These are phyloP conservation scores for Naegleria gruberi DNA, from an alignment of 208 protist genomes.

Conservation along the genomic window DNA sequence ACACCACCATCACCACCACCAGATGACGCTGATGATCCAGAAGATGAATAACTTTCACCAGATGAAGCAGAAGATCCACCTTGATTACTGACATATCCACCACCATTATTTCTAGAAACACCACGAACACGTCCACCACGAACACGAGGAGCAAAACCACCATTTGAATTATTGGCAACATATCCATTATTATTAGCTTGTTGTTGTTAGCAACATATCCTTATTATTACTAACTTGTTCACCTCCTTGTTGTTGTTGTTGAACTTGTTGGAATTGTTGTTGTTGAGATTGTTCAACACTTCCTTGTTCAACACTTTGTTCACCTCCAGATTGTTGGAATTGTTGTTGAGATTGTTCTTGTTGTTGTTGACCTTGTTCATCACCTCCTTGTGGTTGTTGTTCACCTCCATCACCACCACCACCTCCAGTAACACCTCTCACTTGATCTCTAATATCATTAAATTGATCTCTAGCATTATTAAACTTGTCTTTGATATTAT, in stretches of 20 bases:
- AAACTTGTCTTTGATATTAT: neutral
- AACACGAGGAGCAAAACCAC: no score
- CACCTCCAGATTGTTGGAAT: no score
- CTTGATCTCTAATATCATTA: neutral
- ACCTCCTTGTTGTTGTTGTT: no score
- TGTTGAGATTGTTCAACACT: neutral
- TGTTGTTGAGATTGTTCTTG: no score
- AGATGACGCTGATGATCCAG: neutral
- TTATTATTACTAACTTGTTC: neutral
- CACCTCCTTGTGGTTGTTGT: neutral
- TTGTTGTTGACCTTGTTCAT: no score
- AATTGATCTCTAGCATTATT: neutral
- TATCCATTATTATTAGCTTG: neutral
- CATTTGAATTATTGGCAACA: neutral
- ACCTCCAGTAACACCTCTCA: neutral
- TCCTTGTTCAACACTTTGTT: no score
- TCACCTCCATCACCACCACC: neutral
- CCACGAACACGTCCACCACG: no score
- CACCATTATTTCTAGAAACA: no score
- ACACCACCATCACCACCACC: neutral
- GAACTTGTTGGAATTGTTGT: neutral
- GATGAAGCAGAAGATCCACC: no score
- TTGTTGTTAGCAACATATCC: neutral
- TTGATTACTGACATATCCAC: no score
- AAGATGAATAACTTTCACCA: neutral